Base-by-base conservation (phyloP, 1,284 basidiomycete genomes). In the Gomphus sp. region DNA sequence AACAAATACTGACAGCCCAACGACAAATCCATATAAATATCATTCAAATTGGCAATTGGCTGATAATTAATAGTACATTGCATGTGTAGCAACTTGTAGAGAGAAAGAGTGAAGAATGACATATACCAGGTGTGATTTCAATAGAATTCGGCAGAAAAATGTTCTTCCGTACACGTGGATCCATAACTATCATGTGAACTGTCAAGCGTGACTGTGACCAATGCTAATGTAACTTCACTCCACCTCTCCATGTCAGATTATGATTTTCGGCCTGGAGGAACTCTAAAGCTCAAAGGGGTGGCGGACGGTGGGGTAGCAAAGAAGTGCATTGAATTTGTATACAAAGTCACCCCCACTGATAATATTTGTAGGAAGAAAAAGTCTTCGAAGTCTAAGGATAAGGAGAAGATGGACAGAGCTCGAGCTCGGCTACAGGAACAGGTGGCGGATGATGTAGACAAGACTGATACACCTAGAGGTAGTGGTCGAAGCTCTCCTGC, bases 211-310 rank as follows among this genome's bases (percentile, higher is more conserved):
- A 54, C 43, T 7, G 52, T 59, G 52, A 54, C 58, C 49, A 34
- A 31, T 36, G 22, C 58, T 12, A 14, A 59, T 45, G 51, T 37
- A 12, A 33, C 55, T 43, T 52, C 51, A 31, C 31, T 55, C 67
- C 62, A 58, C 49, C 52, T 62, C 61, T 63, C 64, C 66, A 89
- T 90, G 85, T 82, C 84, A 64, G 91, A 92, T 71, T 96, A 96
- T 73, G 84, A 91, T 73, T 79, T 89, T 72, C 85, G 84, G 68
- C 85, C 91, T 50, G 89, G 91, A 51, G 93, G 93, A 67, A 85
- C 89, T 64, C 85, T 96, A 69, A 96, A 94, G 74, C 80, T 96
- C 71, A 96, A 95, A 74, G 85, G 88, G 39, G 83, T 86, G 41
- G 78, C 75, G 41, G 87, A 87, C 63, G 87, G 87, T 59, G 87